Conservation (phyloP, 352 stramenopile genomes). For the Pythium phragmiticola region DNA sequence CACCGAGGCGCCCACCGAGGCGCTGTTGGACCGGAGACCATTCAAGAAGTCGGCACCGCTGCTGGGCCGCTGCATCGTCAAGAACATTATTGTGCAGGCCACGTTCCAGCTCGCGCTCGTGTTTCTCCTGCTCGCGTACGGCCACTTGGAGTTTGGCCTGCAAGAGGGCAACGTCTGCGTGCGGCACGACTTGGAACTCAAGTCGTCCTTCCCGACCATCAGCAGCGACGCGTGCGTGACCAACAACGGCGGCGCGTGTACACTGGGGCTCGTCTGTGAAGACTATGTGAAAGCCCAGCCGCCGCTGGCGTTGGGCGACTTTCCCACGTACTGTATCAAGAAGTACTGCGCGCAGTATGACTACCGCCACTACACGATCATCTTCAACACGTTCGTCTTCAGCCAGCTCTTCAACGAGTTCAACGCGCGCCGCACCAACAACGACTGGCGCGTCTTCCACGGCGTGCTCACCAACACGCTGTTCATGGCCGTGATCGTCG, state of each 20-base stretch:
- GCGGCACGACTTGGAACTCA: slow-evolving; percentile 40
- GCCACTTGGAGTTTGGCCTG: slow-evolving; percentile 57
- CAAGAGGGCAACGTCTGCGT: slow-evolving; percentile 59
- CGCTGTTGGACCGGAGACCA: slow-evolving; percentile 58
- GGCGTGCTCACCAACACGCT: slow-evolving; percentile 91
- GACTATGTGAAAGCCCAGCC: slow-evolving; percentile 54
- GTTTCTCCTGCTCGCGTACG: slow-evolving; percentile 72
- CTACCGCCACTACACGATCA: slow-evolving; percentile 94
- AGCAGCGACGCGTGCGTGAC: slow-evolving; percentile 45
- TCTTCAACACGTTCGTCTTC: slow-evolving; percentile 99
- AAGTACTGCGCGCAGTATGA: slow-evolving; percentile 56
- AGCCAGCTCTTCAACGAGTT: slow-evolving; percentile 93
- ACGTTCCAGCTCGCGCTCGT: slow-evolving; percentile 82
- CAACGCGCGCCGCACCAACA: slow-evolving; percentile 87
- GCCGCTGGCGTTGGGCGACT: slow-evolving; percentile 34
- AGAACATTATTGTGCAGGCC: slow-evolving; percentile 74
- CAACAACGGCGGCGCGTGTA: slow-evolving; percentile 42
- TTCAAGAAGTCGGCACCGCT: slow-evolving; percentile 71
- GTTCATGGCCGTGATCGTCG: slow-evolving; percentile 92
- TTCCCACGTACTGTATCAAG: slow-evolving; percentile 52
- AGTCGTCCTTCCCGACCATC: slow-evolving; percentile 46
- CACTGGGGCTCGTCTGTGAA: slow-evolving; percentile 45
- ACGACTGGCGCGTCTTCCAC: slow-evolving; percentile 95
- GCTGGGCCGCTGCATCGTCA: slow-evolving; percentile 63
- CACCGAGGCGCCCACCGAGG: slow-evolving; percentile 65